Evolutionary conservation across 768 basidiomycete species (phyloP).

Genomic region (Podaxis rugospora): DNA sequence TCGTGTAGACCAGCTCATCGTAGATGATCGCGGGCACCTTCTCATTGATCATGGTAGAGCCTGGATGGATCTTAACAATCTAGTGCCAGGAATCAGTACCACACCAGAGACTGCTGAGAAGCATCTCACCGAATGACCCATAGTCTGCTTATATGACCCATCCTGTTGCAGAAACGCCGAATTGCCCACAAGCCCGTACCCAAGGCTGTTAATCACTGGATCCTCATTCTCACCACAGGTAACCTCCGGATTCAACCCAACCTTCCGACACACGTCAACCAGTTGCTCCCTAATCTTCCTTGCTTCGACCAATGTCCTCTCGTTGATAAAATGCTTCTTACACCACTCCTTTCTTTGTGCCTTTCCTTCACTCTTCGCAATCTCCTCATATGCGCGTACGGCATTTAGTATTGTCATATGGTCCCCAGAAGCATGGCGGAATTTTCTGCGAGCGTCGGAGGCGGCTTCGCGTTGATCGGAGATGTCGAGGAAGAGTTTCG

Average conservation of each 20-base stretch:
- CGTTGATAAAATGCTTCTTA: slow-evolving; percentile 75
- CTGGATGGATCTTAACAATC: slow-evolving; percentile 89
- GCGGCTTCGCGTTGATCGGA: slow-evolving; percentile 72
- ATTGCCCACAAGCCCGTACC: slow-evolving; percentile 76
- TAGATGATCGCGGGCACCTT: slow-evolving; percentile 87
- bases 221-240: slow-evolving; percentile 64
- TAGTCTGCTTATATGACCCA: slow-evolving; percentile 79
- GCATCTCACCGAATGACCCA: slow-evolving; percentile 60
- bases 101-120: neutral
- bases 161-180: slow-evolving; percentile 82
- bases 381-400: slow-evolving; percentile 75
- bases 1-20: slow-evolving; percentile 88
- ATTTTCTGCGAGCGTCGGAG: slow-evolving; percentile 67
- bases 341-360: slow-evolving; percentile 71
- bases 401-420: slow-evolving; percentile 88
- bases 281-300: slow-evolving; percentile 79
- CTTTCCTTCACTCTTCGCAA: slow-evolving; percentile 45
- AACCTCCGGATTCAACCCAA: slow-evolving; percentile 53
- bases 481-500: slow-evolving; percentile 77
- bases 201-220: slow-evolving; percentile 64
- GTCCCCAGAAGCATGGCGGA: slow-evolving; percentile 82
- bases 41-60: slow-evolving; percentile 76
- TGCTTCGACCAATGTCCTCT: slow-evolving; percentile 76
- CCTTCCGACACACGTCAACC: slow-evolving; percentile 53
- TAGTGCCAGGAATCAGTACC: slow-evolving; percentile 13